A percentile compares a stretch with the other conserved stretches of the same genome.
phyloP scores from a whole-genome alignment of 352 stramenopile species.

The Phytophthora fragariae region DNA sequence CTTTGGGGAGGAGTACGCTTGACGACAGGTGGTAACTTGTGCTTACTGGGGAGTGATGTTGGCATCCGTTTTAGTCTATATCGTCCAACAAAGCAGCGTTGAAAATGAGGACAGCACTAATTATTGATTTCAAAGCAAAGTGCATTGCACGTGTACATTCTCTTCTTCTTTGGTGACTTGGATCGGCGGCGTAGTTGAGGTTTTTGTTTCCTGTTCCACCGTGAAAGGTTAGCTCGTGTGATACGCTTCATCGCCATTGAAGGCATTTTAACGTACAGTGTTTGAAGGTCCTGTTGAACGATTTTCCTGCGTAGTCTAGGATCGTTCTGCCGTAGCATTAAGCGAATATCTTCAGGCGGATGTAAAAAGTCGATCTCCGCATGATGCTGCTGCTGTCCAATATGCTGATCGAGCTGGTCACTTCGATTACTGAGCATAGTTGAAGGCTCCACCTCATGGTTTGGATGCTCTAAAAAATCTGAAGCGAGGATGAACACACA shows the following conservation, averaged over 20 bases:
- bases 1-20: conserved; percentile 23
- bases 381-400: conserved; percentile 6
- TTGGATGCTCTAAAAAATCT: conserved; percentile 62
- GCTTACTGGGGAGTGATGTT: conserved; percentile 19
- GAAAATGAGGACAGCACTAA: background rate
- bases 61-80: conserved; percentile 18
- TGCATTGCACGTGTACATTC: conserved; percentile 21
- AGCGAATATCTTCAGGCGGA: background rate
- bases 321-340: conserved; percentile 12
- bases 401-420: background rate
- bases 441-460: conserved; percentile 16
- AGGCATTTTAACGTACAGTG: conserved; percentile 25
- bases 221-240: background rate
- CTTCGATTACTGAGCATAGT: background rate
- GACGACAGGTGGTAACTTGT: conserved; percentile 35
- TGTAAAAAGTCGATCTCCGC: conserved; percentile 1
- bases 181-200: conserved; percentile 12
- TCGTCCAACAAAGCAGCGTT: background rate
- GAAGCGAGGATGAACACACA: background rate
- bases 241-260: background rate
- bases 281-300: conserved; percentile 22
- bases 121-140: background rate
- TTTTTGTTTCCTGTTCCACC: conserved; percentile 25
- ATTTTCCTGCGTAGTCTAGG: conserved; percentile 6
- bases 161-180: conserved; percentile 33